A percentile compares a stretch with the other conserved stretches of the same genome.
Evolutionary conservation across 169 alveolate genomes (phyloP).

Genomic region (Babesia gibsoni): DNA sequence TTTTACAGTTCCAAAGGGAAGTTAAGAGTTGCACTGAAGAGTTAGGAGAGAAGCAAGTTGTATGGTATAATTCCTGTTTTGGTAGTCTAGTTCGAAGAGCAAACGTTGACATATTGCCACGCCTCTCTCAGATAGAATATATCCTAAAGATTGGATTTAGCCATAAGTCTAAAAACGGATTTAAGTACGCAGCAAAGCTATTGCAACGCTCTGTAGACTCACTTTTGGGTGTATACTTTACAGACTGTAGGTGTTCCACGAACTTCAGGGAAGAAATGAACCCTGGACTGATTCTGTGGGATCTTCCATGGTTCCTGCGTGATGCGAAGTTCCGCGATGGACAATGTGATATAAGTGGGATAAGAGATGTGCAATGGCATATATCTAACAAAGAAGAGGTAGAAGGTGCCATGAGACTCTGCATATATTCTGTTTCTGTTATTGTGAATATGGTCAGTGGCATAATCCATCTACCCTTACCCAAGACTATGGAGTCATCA

Average conservation of each 20-base stretch:
- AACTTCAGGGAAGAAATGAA: constrained; percentile 8
- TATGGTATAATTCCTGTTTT: constrained; percentile 35
- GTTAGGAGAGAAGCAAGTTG: constrained; percentile 17
- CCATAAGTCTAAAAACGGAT: constrained; percentile 34
- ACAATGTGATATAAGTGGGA: constrained; percentile 5
- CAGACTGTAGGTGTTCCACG: background rate
- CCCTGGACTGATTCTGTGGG: constrained; percentile 29
- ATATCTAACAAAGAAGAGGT: constrained; percentile 7
- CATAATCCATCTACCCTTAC: background rate
- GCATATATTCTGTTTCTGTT: background rate
- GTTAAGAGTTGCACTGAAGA: background rate
- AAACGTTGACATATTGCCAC: constrained; percentile 8
- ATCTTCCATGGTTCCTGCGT: constrained; percentile 35
- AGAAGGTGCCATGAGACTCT: constrained; percentile 1
- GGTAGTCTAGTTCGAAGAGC: constrained; percentile 31
- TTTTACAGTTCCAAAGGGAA: constrained; percentile 5
- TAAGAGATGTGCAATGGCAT: constrained; percentile 18
- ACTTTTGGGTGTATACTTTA: constrained; percentile 22
- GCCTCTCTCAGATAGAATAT: background rate
- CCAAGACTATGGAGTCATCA: background rate
- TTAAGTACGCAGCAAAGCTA: constrained; percentile 35
- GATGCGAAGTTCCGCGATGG: constrained; percentile 22
- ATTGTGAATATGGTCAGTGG: background rate
- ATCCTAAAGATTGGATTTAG: constrained; percentile 30
- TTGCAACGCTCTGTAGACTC: constrained; percentile 29